Evolutionary conservation across 805 yeast genomes (phyloP), one percentile per base, ranked within the genome.

Genomic region (Grigorovia jiainica): DNA sequence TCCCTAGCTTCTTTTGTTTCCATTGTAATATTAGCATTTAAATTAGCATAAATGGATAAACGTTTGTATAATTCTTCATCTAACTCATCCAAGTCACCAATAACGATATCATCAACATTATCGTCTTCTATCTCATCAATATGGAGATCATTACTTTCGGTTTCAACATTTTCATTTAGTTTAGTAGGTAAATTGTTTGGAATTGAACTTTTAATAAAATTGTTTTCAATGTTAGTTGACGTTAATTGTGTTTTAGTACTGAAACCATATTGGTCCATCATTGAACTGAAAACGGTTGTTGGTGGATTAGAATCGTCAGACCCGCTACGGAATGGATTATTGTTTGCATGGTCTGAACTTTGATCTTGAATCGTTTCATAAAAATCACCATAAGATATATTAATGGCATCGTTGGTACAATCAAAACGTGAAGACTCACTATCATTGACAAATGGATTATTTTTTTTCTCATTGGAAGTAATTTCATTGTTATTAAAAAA

Each of bases 11-110:
- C 9, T 5, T 5, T 15, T 1, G 11, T 16, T 20, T n/a, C 20
- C 4, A 19, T 9, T 13, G 32, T 37, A n/a, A 17, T 39, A 15
- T 18, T 27, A 18, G 17, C 36, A 6, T 39, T 38, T 5, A 18
- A 21, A 11, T 38, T 15, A 8, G 21, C 30, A 41, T 43, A 30
- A 3, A 39, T 38, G 3, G 58, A 51, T 5, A 58, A 35, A 23
- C 58, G 50, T 15, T 45, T 51, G 40, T 58, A 59, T 41, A 59
- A 45, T 40, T 54, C 60, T 42, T 57, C 62, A 38, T 59, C 63
- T 19, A 59, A 39, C 32, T 53, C 61, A 41, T 59, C 64, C 33
- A 55, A 43, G 15, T 58, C 63, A 10, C 49, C 59, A 17, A 58
- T 44, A 19, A 50, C 48, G 4, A 58, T 36, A 39, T 59, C 64